A percentile compares a stretch with the other conserved stretches of the same genome.
These are phyloP conservation scores for Boletus eberwhitei DNA, from an alignment of 768 basidiomycete genomes.

Conservation along the genomic window DNA sequence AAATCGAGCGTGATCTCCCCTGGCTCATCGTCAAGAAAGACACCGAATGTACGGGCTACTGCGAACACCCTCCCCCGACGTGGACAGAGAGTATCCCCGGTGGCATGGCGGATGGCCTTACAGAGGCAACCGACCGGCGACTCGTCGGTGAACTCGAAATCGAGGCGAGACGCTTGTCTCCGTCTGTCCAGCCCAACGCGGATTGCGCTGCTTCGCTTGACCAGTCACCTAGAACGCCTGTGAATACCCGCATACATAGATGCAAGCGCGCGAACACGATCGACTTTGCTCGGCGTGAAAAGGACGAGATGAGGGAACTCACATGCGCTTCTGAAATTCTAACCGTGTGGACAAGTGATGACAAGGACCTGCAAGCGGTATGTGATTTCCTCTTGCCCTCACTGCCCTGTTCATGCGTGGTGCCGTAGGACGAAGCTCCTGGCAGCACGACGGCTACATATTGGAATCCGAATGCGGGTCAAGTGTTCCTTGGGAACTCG, in stretches of 20 bases:
- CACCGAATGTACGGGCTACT: conserved; percentile 21
- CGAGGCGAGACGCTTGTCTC: conserved; percentile 8
- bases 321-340: conserved; percentile 82
- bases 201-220: neutral
- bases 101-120: conserved; percentile 22
- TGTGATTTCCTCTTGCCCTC: neutral
- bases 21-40: conserved; percentile 31
- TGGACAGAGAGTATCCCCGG: neutral
- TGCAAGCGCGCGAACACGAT: conserved; percentile 54
- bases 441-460: conserved; percentile 38
- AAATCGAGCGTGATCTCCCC: conserved; percentile 26
- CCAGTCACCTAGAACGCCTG: neutral
- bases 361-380: conserved; percentile 11
- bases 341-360: conserved; percentile 34
- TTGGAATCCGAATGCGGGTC: conserved; percentile 59
- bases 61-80: conserved; percentile 8
- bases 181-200: neutral
- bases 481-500: conserved; percentile 79
- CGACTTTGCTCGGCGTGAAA: conserved; percentile 79
- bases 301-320: conserved; percentile 86
- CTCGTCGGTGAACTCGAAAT: conserved; percentile 23
- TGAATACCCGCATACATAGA: conserved; percentile 22
- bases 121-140: conserved; percentile 31
- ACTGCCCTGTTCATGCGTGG: neutral
- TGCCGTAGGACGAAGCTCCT: conserved; percentile 17